Conservation (phyloP, 345 rosid species). For the Corymbia maculata region DNA sequence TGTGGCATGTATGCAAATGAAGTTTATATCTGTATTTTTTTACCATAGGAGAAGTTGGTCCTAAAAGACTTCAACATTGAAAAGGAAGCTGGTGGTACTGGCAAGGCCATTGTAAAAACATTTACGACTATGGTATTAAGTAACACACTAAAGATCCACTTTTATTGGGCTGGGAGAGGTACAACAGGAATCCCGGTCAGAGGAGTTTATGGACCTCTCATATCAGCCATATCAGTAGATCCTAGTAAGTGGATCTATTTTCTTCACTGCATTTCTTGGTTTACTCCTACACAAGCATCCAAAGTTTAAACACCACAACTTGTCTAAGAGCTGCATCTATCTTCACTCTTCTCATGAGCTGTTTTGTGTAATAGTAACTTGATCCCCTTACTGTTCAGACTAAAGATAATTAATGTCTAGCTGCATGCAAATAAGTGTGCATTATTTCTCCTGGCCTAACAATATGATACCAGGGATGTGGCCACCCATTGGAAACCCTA, state of each 20-base stretch:
- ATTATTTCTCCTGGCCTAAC: neutral
- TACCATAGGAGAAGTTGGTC: slow-evolving; percentile 38
- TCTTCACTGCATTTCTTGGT: neutral
- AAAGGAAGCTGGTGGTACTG: slow-evolving; percentile 51
- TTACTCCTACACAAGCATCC: neutral
- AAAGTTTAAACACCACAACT: neutral
- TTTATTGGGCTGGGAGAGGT: slow-evolving; percentile 77
- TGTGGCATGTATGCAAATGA: neutral
- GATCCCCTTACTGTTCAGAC: neutral
- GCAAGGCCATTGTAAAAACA: slow-evolving; percentile 27
- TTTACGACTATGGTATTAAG: slow-evolving; percentile 19
- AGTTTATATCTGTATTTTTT: neutral
- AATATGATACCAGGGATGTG: neutral
- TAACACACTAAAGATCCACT: slow-evolving; percentile 47
- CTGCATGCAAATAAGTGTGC: neutral
- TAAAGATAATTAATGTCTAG: neutral
- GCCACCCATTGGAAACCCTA: neutral
- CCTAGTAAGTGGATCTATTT: slow-evolving; percentile 33
- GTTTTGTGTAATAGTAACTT: neutral
- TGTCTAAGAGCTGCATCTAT: neutral
- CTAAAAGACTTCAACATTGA: slow-evolving; percentile 47
- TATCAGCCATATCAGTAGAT: slow-evolving; percentile 65
- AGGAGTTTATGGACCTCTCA: slow-evolving; percentile 68
- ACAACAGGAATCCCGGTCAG: slow-evolving; percentile 60
- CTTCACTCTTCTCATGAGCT: neutral